A percentile compares a stretch with the other conserved stretches of the same genome.
Conservation (phyloP, 352 stramenopile genomes). For the Phytophthora brassicae region DNA sequence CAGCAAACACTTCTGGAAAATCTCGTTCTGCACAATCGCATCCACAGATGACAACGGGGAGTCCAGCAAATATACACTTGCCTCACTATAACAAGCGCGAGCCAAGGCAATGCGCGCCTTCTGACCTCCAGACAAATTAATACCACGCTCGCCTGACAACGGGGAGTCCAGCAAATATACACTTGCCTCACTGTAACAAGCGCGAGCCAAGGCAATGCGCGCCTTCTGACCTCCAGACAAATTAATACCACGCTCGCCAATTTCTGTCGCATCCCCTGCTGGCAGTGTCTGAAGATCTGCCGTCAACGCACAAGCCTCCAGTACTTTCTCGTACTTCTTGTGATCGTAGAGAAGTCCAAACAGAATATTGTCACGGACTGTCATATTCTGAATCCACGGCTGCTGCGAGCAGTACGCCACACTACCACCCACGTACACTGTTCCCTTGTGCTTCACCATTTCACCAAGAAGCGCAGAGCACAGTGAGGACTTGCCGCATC, state of each 20-base stretch:
- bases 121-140: slow-evolving; percentile 67
- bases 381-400: slow-evolving; percentile 90
- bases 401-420: slow-evolving; percentile 88
- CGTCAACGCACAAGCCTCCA: slow-evolving; percentile 65
- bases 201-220: slow-evolving; percentile 58
- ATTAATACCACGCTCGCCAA: slow-evolving; percentile 67
- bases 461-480: slow-evolving; percentile 70
- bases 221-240: slow-evolving; percentile 65
- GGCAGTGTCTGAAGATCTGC: slow-evolving; percentile 71
- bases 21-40: slow-evolving; percentile 68
- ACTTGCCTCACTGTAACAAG: slow-evolving; percentile 55
- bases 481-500: slow-evolving; percentile 87
- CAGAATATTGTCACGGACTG: slow-evolving; percentile 86
- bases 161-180: slow-evolving; percentile 53
- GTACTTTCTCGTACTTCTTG: slow-evolving; percentile 55
- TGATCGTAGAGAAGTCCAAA: slow-evolving; percentile 79
- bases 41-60: slow-evolving; percentile 50
- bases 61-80: slow-evolving; percentile 48
- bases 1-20: slow-evolving; percentile 72
- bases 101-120: slow-evolving; percentile 64
- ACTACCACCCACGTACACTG: slow-evolving; percentile 42
- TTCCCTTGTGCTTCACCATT: slow-evolving; percentile 72
- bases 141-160: slow-evolving; percentile 60
- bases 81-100: slow-evolving; percentile 59
- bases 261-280: slow-evolving; percentile 72